Base-by-base conservation (phyloP, 495 filamentous ascomycete species). In the Xylaria palmicola region DNA sequence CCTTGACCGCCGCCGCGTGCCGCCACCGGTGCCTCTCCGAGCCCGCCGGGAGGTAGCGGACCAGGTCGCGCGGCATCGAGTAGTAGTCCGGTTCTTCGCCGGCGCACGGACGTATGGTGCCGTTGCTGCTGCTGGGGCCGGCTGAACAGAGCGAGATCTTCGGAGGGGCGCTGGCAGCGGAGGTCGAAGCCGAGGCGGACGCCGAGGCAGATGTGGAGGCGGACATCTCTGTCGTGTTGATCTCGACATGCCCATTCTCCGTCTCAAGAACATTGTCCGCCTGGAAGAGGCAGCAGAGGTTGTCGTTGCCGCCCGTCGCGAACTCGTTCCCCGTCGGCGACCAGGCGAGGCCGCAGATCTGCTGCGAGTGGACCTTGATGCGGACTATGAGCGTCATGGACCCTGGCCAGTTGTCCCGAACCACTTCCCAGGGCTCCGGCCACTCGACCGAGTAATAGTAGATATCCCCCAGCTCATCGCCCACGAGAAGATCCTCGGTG, bases 371-470 rank as follows among this genome's bases (percentile, higher is more conserved):
- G 2, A 91, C 85, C 5, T 79, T 78, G 56, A 98, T 88, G 62
- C 87, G 86, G 12, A 87, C 89, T 39, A 96, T 73, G 24, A 97
- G 75, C 1, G 82, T 90, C 81, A 97, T 87, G 9, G 85, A 77
- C 13, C 93, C 91, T 30, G 82, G 79, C 91, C 91, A 94, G 60
- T 83, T 84, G 54, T 77, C 68, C 34, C 78, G 74, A 59, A 76
- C 69, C n/a, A 80, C 77, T 65, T 83, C 80, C 79, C 76, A 82
- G 40, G 74, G 43, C 40, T 79, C 75, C 8, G 91, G 88, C 93
- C 93, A 97, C 69, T 97, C 91, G 6, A 98, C 81, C 7, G 86
- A 83, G 73, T 98, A 98, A 64, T 93, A 91, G 75, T 91, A 96
- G 3, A 98, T 73, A 53, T 83, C 83, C 1, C 94, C 94, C n/a